Conservation (phyloP, 257 asterid genomes). For the Capsicum chinense region DNA sequence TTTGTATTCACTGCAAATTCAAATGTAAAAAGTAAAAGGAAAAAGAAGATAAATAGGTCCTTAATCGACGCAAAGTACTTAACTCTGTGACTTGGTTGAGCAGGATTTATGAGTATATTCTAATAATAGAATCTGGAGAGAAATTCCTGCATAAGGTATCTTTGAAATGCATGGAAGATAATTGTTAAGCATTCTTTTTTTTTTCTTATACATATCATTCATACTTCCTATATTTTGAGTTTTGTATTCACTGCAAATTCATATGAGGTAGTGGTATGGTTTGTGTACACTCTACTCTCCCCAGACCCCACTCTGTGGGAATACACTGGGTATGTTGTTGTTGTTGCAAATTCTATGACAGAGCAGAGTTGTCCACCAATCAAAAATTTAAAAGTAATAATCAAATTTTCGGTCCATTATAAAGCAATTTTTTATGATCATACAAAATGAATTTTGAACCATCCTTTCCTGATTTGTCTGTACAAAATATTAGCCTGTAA, state of each 20-base stretch:
- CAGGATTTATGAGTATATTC: background rate
- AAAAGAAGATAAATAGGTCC: background rate
- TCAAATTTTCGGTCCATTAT: background rate
- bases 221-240: background rate
- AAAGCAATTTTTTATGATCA: slow-evolving; percentile 11
- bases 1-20: background rate
- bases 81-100: background rate
- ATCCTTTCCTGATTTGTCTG: background rate
- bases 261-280: too few species aligned
- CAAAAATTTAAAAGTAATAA: background rate
- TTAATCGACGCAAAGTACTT: background rate
- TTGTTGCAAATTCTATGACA: background rate
- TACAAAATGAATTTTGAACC: background rate
- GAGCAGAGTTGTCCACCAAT: background rate
- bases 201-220: background rate
- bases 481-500: background rate
- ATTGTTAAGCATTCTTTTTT: background rate
- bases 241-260: background rate
- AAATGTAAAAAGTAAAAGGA: background rate
- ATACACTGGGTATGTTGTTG: too few species aligned
- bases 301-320: too few species aligned
- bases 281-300: too few species aligned
- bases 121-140: background rate
- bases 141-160: background rate
- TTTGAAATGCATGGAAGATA: slow-evolving; percentile 16